Evolutionary conservation across 352 stramenopile genomes (phyloP).

Genomic region (Blastocystis sp.): DNA sequence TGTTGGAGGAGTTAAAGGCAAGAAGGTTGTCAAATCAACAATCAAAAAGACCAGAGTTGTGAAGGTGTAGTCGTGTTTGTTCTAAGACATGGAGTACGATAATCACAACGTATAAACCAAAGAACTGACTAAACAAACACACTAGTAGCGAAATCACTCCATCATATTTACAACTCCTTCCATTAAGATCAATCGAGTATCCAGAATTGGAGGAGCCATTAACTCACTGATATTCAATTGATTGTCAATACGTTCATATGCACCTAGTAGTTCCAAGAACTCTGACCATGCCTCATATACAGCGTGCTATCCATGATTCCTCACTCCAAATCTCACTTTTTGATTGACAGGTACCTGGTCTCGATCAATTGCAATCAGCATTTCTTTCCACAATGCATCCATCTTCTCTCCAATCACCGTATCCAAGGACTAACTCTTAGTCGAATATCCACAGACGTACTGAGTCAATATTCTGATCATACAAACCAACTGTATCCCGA

Average conservation of each 20-base stretch:
- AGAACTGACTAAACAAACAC: not conserved
- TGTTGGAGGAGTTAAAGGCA: slow-evolving; percentile 19
- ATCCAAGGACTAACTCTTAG: not conserved
- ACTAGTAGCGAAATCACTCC: not conserved
- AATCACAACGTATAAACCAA: no score
- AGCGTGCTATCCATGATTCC: not conserved
- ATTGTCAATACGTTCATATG: slow-evolving; percentile 2
- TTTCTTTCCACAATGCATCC: not conserved
- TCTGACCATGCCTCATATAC: not conserved
- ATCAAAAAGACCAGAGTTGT: not conserved
- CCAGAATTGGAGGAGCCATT: not conserved
- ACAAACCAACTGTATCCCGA: not conserved
- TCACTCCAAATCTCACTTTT: not conserved
- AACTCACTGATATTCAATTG: not conserved
- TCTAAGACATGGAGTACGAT: no score
- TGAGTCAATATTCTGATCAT: not conserved
- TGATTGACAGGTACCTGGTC: not conserved
- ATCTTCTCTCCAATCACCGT: not conserved
- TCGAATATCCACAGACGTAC: not conserved
- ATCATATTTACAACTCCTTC: slow-evolving; percentile 3
- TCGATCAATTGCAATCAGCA: not conserved
- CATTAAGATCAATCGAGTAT: not conserved
- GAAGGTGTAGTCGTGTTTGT: not conserved
- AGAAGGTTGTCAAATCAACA: not conserved
- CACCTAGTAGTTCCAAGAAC: not conserved